phyloP scores from a whole-genome alignment of 495 filamentous ascomycete species.

The Coniosporium apollinis region DNA sequence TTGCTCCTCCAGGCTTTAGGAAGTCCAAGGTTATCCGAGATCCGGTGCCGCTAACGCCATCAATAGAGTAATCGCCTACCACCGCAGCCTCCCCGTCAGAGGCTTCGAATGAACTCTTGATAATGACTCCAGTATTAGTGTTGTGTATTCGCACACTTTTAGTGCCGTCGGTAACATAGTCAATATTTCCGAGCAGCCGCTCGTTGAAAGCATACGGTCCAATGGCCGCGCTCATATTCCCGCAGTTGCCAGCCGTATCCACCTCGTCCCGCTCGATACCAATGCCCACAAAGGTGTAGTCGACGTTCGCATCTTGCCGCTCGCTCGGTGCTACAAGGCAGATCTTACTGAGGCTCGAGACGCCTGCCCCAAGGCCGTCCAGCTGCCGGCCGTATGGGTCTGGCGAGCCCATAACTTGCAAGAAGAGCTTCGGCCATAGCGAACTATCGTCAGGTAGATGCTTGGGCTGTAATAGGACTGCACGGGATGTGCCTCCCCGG shows the following conservation, averaged over 20 bases:
- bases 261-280: conserved; percentile 40
- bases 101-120: conserved; percentile 30
- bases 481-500: too few species aligned
- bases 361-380: conserved; percentile 54
- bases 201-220: conserved; percentile 48
- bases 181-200: conserved; percentile 23
- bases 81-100: conserved; percentile 31
- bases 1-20: conserved; percentile 46
- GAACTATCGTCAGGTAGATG: too few species aligned
- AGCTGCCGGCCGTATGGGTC: conserved; percentile 55
- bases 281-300: conserved; percentile 57
- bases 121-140: conserved; percentile 32
- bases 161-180: conserved; percentile 12
- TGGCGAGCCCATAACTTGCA: conserved; percentile 51
- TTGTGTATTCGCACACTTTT: conserved; percentile 33
- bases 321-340: conserved; percentile 39
- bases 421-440: too few species aligned
- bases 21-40: conserved; percentile 45
- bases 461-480: too few species aligned
- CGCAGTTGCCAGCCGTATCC: conserved; percentile 55
- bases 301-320: conserved; percentile 40
- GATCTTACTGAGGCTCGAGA: conserved; percentile 53
- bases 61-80: conserved; percentile 42
- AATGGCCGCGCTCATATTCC: conserved; percentile 53
- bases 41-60: conserved; percentile 45